Base-by-base conservation (phyloP, 352 stramenopile species). In the Phytophthora pinifolia region DNA sequence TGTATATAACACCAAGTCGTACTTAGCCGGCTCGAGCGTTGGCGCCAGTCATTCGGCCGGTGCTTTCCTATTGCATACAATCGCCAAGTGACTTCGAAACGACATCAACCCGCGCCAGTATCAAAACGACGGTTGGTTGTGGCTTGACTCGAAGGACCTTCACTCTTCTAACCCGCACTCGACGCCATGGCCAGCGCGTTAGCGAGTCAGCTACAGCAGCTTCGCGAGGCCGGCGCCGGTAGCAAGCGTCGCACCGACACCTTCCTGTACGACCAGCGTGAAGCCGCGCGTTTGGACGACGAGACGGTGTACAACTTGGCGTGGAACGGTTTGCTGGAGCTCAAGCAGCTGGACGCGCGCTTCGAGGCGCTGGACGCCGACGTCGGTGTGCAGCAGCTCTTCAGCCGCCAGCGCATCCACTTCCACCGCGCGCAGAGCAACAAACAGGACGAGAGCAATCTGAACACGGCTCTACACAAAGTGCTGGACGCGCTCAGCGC, bases 281-380 rank as follows among this genome's bases (percentile, higher is more conserved):
- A 92, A 38, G 85, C 85, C 7, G 78, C 83, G 55, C 78, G 81
- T 36, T 68, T 95, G 52, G 85, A 95, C 68, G 70, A 90, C 46
- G 83, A 92, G 65, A 93, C 79, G 8, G 64, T 92, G 8, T 95
- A 88, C 66, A 92, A 95, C 61, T 65, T 91, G 46, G 85, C 85
- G 27, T 92, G 83, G 74, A 91, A 91, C 44, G 85, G 81, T 0
- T 53, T 95, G 34, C 61, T 92, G 34, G 78, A 90, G 68, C 70
- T 95, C 41, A 83, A 89, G 70, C 72, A 87, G 42, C 50, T 92
- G 45, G 85, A 93, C 66, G 79, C 74, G 17, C 57, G 59, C 18
- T 88, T 95, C 42, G 83, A 92, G 43, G 74, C 46, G 42, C 76
- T 92, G 37, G 74, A 90, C 36, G 57, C 59, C 13, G 76, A 81